A percentile compares a stretch with the other conserved stretches of the same genome.
Conservation (phyloP, 2,329 filamentous ascomycete genomes). For the Alternaria sp. region DNA sequence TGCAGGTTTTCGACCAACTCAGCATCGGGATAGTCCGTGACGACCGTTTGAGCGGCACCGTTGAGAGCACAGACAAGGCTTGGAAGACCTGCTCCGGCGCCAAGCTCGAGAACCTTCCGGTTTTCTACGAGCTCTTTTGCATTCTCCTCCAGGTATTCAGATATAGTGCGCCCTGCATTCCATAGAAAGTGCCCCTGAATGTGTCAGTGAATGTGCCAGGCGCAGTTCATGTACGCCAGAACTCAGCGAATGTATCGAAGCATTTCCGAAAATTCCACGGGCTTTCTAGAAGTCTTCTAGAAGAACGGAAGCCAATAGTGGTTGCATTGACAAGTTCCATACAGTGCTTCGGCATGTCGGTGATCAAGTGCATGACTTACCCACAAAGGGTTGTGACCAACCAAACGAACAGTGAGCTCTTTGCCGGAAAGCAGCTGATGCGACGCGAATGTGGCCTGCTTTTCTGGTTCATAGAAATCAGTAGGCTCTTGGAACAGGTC, state of each 20-base stretch:
- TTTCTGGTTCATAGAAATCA: conserved; percentile 79
- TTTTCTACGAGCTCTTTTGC: conserved; percentile 65
- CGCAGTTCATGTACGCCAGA: not conserved
- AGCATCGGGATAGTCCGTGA: conserved; percentile 87
- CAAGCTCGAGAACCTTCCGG: conserved; percentile 83
- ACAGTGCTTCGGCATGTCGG: not conserved
- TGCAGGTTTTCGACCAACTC: conserved; percentile 82
- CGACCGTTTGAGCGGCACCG: conserved; percentile 71
- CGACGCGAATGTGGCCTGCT: conserved; percentile 73
- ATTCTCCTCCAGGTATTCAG: conserved; percentile 76
- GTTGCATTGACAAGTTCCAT: not conserved
- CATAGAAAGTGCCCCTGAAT: conserved; percentile 78
- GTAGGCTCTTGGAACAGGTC: conserved; percentile 80
- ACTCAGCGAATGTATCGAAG: not conserved
- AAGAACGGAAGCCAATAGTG: not conserved
- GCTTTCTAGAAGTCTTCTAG: not conserved
- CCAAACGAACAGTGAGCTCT: conserved; percentile 73
- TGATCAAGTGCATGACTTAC: conserved; percentile 51
- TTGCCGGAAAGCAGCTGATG: conserved; percentile 73
- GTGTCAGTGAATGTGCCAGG: conserved; percentile 21
- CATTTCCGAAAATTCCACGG: not conserved
- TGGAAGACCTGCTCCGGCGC: conserved; percentile 85
- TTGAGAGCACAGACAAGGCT: conserved; percentile 77
- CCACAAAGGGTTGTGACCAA: conserved; percentile 88
- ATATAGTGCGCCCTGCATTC: conserved; percentile 83